Evolutionary conservation across 73 alveolate species (phyloP).

Genomic region (Paramecium sexaurelia): DNA sequence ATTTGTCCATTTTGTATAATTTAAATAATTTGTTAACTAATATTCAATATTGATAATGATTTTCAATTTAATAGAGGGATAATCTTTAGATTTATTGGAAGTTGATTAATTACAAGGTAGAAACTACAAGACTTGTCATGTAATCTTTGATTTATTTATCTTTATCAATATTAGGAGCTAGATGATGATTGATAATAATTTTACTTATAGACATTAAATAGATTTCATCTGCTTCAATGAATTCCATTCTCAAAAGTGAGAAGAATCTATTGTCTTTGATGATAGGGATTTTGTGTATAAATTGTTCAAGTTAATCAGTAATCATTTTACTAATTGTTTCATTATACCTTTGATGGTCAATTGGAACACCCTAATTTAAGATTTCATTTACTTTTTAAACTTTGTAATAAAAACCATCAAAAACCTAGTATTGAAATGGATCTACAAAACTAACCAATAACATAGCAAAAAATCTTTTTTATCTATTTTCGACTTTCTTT

Average conservation of each 20-base stretch:
- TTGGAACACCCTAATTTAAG: background rate
- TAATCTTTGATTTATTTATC: background rate
- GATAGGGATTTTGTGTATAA: background rate
- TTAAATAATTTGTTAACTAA: background rate
- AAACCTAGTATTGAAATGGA: background rate
- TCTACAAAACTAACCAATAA: background rate
- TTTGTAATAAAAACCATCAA: background rate
- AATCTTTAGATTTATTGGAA: background rate
- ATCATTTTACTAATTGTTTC: background rate
- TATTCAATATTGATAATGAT: background rate
- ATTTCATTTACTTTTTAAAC: background rate
- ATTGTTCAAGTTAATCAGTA: background rate
- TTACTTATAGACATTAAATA: background rate
- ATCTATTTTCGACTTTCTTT: conserved; percentile 9
- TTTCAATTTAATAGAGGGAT: background rate
- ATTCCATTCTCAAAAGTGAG: conserved; percentile 14
- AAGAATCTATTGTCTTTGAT: conserved; percentile 1
- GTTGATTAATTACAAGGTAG: background rate
- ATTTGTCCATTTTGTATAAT: conserved; percentile 40
- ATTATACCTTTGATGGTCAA: background rate
- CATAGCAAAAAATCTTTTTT: background rate
- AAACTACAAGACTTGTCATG: background rate
- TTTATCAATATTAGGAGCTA: background rate
- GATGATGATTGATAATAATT: background rate
- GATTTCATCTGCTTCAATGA: background rate